Conservation (phyloP, 2,329 filamentous ascomycete genomes). For the Ceratocystis lukuohia region DNA sequence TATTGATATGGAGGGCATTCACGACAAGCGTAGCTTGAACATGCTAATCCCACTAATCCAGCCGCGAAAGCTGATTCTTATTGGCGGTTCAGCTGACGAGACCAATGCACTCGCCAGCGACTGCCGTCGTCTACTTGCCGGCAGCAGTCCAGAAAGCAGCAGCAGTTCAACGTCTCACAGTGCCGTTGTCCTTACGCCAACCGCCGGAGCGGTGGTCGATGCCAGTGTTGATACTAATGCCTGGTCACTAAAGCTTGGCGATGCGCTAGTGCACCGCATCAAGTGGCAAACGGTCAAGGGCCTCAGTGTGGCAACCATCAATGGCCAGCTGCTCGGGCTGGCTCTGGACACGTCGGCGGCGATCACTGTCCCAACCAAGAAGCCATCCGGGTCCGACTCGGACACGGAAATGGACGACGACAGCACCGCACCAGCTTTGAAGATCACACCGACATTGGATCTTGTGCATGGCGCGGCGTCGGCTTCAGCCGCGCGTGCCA, state of each 20-base stretch:
- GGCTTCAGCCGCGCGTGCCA: constrained; percentile 43
- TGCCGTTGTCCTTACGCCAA: constrained; percentile 70
- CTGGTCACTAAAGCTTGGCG: constrained; percentile 85
- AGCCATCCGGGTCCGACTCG: constrained; percentile 18
- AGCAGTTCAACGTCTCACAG: constrained; percentile 23
- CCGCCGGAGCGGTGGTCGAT: constrained; percentile 60
- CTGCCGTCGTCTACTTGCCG: constrained; percentile 53
- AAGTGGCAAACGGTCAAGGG: constrained; percentile 92
- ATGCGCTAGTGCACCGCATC: constrained; percentile 68
- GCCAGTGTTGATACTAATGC: constrained; percentile 96
- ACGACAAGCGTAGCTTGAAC: constrained; percentile 84
- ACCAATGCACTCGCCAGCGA: constrained; percentile 66
- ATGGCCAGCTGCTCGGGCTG: constrained; percentile 47
- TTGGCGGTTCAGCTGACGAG: constrained; percentile 67
- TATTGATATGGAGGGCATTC: constrained; percentile 82
- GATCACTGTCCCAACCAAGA: constrained; percentile 15
- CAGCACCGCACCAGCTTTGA: constrained; percentile 21
- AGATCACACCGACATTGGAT: constrained; percentile 38
- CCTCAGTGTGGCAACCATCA: constrained; percentile 83
- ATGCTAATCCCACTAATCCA: constrained; percentile 92
- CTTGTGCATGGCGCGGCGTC: constrained; percentile 54
- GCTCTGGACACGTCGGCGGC: constrained; percentile 23
- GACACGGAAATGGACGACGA: constrained; percentile 18
- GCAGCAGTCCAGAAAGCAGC: constrained; percentile 31
- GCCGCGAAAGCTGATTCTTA: constrained; percentile 86